Conservation (phyloP, 176 grass and related monocot species). For the Eleusine indica region DNA sequence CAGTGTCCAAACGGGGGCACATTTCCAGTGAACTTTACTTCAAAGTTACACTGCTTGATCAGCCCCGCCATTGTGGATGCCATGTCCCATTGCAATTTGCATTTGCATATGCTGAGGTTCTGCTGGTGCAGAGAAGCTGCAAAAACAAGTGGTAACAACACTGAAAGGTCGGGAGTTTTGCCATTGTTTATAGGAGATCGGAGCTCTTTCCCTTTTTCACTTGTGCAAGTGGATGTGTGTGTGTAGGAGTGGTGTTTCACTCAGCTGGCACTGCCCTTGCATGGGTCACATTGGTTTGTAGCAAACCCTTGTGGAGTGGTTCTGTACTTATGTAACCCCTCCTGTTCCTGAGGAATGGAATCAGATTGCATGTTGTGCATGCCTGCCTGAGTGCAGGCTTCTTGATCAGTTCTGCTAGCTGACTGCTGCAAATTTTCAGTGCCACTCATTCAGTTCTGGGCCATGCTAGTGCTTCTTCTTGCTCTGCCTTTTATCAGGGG, state of each 20-base stretch:
- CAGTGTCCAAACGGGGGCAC: slow-evolving; percentile 35
- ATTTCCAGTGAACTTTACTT: slow-evolving; percentile 47
- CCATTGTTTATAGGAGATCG: slow-evolving; percentile 48
- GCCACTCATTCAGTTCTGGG: slow-evolving; percentile 37
- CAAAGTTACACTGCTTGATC: slow-evolving; percentile 40
- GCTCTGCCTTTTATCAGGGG: slow-evolving; percentile 43
- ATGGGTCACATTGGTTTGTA: slow-evolving; percentile 48
- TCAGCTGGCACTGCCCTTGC: slow-evolving; percentile 48
- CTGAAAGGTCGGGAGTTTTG: slow-evolving; percentile 52
- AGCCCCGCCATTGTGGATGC: slow-evolving; percentile 32
- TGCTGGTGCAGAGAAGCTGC: slow-evolving; percentile 27
- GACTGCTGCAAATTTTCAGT: slow-evolving; percentile 42
- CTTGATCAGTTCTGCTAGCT: slow-evolving; percentile 44
- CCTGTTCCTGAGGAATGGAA: slow-evolving; percentile 52
- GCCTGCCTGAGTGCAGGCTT: slow-evolving; percentile 40
- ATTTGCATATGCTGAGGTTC: slow-evolving; percentile 42
- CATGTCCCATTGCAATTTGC: slow-evolving; percentile 36
- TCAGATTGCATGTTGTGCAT: slow-evolving; percentile 50
- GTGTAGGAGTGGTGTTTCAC: slow-evolving; percentile 52
- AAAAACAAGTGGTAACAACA: slow-evolving; percentile 35
- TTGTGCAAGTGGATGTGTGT: slow-evolving; percentile 55
- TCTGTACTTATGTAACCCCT: slow-evolving; percentile 54
- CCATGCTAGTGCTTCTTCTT: slow-evolving; percentile 36
- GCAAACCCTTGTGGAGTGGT: slow-evolving; percentile 29
- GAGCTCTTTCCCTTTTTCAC: slow-evolving; percentile 36